phyloP scores from a whole-genome alignment of 805 yeast species.

The Wickerhamomyces bovis region DNA sequence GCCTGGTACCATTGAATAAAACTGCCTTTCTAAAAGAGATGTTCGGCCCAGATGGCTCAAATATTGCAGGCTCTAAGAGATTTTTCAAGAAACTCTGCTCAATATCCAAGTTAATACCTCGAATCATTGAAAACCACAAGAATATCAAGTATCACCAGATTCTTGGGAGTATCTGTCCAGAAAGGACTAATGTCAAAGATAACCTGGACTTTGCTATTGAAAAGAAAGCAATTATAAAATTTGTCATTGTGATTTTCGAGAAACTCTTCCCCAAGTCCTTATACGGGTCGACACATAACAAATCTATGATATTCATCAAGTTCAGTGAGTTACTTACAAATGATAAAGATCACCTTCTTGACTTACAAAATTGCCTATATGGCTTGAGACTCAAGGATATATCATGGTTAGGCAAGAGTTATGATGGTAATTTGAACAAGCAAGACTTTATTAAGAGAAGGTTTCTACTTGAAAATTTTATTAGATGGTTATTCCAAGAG shows the following conservation, averaged over 20 bases:
- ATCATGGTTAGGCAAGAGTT: conserved; percentile 44
- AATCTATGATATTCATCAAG: conserved; percentile 30
- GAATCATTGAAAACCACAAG: conserved; percentile 30
- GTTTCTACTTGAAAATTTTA: conserved; percentile 33
- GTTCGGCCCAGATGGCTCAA: conserved; percentile 9
- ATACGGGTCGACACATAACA: conserved; percentile 51
- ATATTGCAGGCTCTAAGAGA: conserved; percentile 18
- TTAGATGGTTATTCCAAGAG: conserved; percentile 51
- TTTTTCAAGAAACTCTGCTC: conserved; percentile 16
- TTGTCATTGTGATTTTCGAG: conserved; percentile 37
- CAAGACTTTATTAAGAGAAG: conserved; percentile 37
- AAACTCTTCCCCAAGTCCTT: conserved; percentile 43
- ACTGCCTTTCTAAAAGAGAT: conserved; percentile 2
- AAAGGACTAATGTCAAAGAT: conserved; percentile 7
- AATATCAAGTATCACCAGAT: conserved; percentile 31
- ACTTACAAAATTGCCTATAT: conserved; percentile 27
- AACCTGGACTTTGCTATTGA: conserved; percentile 31
- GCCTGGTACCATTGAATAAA: conserved; percentile 11
- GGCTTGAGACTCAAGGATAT: conserved; percentile 40
- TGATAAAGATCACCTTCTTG: conserved; percentile 31
- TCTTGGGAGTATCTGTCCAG: conserved; percentile 29
- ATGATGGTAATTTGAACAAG: conserved; percentile 25
- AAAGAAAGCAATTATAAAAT: conserved; percentile 32
- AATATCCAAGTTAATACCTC: conserved; percentile 13
- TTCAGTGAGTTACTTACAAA: conserved; percentile 34